Conservation (phyloP, 345 rosid genomes). For the Bruguiera gymnorhiza region DNA sequence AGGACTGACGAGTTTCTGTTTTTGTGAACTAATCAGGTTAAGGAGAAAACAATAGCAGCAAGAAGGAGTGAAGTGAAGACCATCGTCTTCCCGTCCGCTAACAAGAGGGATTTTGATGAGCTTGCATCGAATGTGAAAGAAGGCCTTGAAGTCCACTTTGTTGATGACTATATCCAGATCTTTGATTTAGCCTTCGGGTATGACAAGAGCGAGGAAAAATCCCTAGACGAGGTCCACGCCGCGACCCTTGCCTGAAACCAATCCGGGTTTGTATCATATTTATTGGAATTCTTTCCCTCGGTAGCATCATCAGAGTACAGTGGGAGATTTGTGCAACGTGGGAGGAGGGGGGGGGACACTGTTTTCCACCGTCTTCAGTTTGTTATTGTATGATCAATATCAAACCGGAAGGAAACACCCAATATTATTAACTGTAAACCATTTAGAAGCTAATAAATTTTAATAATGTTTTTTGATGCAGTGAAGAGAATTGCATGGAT, state of each 20-base stretch:
- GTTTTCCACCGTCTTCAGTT: background rate
- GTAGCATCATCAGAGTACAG: background rate
- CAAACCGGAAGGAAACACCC: constrained; percentile 2
- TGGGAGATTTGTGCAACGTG: constrained; percentile 3
- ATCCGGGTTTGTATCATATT: constrained; percentile 16
- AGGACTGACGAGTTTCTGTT: background rate
- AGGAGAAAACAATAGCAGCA: constrained; percentile 94
- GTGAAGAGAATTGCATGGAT: background rate
- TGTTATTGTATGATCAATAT: background rate
- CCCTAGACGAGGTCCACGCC: background rate
- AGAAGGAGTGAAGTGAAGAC: constrained; percentile 85
- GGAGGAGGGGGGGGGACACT: constrained; percentile 2
- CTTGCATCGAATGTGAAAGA: constrained; percentile 80
- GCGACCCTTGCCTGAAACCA: background rate
- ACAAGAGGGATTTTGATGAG: constrained; percentile 92
- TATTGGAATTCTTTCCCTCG: constrained; percentile 1
- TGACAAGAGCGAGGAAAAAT: constrained; percentile 26
- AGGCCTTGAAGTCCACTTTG: constrained; percentile 94
- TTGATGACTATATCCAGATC: constrained; percentile 67
- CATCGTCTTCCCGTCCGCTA: constrained; percentile 82
- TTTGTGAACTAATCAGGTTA: constrained; percentile 50
- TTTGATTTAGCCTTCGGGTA: constrained; percentile 55
- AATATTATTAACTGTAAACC: constrained; percentile 2
- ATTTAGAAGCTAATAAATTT: background rate
- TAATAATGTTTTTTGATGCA: background rate